Conservation (phyloP, 2,329 filamentous ascomycete species). For the Sporothrix protearum region DNA sequence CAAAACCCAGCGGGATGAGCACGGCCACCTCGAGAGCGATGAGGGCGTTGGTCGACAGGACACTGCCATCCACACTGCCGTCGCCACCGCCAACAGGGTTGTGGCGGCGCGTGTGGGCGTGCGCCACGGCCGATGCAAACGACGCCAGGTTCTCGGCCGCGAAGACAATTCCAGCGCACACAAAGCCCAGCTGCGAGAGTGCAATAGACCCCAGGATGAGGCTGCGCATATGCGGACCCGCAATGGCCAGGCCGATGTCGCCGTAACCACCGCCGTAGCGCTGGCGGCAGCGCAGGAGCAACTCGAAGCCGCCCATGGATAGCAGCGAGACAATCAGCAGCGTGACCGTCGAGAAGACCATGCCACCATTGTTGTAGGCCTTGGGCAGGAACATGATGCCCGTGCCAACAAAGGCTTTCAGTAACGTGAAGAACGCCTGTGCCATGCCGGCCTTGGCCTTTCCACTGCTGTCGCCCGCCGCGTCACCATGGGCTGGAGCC, state of each 20-base stretch:
- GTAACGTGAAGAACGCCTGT: slow-evolving; percentile 73
- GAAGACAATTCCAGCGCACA: slow-evolving; percentile 74
- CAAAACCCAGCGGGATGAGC: slow-evolving; percentile 64
- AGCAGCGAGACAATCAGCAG: slow-evolving; percentile 62
- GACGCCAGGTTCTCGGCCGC: slow-evolving; percentile 69
- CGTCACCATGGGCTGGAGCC: neutral
- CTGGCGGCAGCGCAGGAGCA: slow-evolving; percentile 64
- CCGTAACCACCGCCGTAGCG: slow-evolving; percentile 69
- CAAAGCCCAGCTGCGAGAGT: slow-evolving; percentile 72
- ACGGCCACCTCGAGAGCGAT: slow-evolving; percentile 64
- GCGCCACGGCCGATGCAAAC: slow-evolving; percentile 61
- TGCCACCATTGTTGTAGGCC: slow-evolving; percentile 73
- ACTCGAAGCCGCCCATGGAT: slow-evolving; percentile 67
- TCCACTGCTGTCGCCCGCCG: slow-evolving; percentile 35
- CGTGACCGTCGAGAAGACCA: slow-evolving; percentile 69
- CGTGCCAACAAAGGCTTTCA: slow-evolving; percentile 76
- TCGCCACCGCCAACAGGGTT: neutral
- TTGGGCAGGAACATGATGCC: slow-evolving; percentile 81
- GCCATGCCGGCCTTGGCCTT: slow-evolving; percentile 51
- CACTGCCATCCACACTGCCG: slow-evolving; percentile 39
- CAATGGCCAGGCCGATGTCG: slow-evolving; percentile 65
- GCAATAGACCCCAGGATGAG: slow-evolving; percentile 68
- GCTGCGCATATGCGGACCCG: slow-evolving; percentile 59
- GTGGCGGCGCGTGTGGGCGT: neutral
- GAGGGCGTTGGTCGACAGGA: slow-evolving; percentile 53